These are phyloP conservation scores for Colletotrichum melonis DNA, from an alignment of 2,329 filamentous ascomycete genomes.

Conservation along the genomic window DNA sequence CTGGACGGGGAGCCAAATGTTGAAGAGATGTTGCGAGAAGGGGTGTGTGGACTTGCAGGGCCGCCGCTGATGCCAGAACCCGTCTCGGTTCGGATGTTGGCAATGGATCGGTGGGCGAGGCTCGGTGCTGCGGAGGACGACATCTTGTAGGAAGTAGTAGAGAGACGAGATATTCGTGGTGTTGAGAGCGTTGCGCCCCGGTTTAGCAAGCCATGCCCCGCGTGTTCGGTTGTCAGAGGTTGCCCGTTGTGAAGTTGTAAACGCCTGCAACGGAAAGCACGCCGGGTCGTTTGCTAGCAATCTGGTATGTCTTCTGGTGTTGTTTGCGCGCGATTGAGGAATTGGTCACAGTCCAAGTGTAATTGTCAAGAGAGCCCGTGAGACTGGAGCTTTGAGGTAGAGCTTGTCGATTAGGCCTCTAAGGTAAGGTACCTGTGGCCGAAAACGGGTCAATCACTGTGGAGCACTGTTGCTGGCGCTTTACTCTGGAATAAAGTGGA, in stretches of 20 bases:
- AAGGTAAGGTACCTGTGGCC: neutral
- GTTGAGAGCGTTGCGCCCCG: neutral
- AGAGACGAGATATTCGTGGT: neutral
- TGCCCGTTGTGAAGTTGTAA: neutral
- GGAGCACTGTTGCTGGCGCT: too few relatives aligned
- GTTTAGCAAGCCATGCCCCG: neutral
- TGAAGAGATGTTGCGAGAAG: conserved; percentile 64
- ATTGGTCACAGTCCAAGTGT: neutral
- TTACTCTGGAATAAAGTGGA: too few relatives aligned
- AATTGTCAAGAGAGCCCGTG: neutral
- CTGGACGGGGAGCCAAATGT: conserved; percentile 70
- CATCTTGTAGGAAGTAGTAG: conserved; percentile 9
- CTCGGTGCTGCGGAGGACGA: conserved; percentile 54
- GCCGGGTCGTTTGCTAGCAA: neutral
- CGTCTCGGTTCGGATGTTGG: conserved; percentile 64
- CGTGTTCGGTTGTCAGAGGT: neutral
- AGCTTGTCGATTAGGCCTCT: neutral
- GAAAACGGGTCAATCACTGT: neutral
- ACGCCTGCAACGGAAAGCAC: neutral
- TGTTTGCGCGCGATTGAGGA: neutral
- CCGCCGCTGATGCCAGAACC: conserved; percentile 41
- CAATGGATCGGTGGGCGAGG: conserved; percentile 68
- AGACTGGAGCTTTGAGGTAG: neutral
- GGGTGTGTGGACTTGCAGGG: conserved; percentile 69
- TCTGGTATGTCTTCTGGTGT: neutral